Conservation (phyloP, 2,329 filamentous ascomycete species). For the Fusarium succisae region DNA sequence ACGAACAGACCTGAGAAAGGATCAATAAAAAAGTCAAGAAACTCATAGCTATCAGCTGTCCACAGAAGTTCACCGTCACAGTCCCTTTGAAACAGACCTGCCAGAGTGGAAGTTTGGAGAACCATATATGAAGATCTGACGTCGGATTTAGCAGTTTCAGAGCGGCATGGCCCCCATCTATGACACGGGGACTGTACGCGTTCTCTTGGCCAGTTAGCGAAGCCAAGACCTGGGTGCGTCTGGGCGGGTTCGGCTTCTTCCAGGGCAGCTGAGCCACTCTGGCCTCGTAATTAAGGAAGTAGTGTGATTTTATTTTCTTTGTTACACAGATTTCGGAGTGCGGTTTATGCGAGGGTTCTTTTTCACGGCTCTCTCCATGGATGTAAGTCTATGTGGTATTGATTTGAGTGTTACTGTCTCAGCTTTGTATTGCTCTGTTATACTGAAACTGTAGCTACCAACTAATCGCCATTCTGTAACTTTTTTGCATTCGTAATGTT, state of each 20-base stretch:
- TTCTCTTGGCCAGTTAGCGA: slow-evolving; percentile 18
- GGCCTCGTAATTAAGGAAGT: slow-evolving; percentile 9
- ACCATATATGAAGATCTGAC: slow-evolving; percentile 1
- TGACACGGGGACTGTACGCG: slow-evolving; percentile 7
- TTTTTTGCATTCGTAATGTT: neutral
- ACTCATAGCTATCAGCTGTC: slow-evolving; percentile 11
- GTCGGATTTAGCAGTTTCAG: neutral
- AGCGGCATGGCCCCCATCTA: slow-evolving; percentile 7
- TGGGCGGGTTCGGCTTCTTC: slow-evolving; percentile 14
- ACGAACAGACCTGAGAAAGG: neutral
- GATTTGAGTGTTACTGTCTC: neutral
- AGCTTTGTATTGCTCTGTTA: neutral
- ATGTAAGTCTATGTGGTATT: neutral
- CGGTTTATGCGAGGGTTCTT: neutral
- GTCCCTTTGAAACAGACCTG: neutral
- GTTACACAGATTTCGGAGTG: neutral
- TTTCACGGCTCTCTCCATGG: neutral
- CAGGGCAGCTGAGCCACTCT: slow-evolving; percentile 31
- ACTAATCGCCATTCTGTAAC: fast-evolving
- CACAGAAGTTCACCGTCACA: neutral
- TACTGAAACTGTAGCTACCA: neutral
- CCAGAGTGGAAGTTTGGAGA: neutral
- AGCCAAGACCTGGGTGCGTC: slow-evolving; percentile 7
- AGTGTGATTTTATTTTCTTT: neutral
- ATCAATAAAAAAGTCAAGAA: neutral